Evolutionary conservation across 1,284 basidiomycete genomes (phyloP), one percentile per base, ranked within the genome.

Genomic region (Tylopilus orsonianus): DNA sequence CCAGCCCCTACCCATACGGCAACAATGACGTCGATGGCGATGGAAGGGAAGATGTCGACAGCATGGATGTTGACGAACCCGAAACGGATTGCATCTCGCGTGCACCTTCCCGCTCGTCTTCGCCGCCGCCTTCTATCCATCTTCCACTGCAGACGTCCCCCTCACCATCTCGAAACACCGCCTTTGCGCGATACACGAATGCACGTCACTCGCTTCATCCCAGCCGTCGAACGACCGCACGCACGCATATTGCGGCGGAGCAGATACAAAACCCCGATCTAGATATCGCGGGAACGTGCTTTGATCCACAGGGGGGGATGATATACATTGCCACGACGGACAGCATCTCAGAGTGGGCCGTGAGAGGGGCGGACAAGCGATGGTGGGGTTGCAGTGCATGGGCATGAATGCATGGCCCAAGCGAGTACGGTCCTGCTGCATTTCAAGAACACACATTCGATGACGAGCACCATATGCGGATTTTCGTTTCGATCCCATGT

Each of bases 221-320:
- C 30, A 42, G 51, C 41, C 62, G 61, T 19, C 56, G 62, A 30
- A 53, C 52, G 32, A 46, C 38, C 35, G 8, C 50, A 7, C 60
- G 53, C 19, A 36, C 52, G 27, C 50, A 53, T 20, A 14, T 29
- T 30, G 49, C 37, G 23, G 50, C 42, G 18, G 62, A 61, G 22
- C 55, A 47, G 20, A 18, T 19, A 24, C 50, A 51, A 8, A 54
- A 62, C 23, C 40, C 72, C 13, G 80, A 85, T 56, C 61, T 81
- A 41, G 83, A 90, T 60, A 69, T 90, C 40, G 85, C 85, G 0
- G 87, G 87, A 8, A 71, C 80, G 41, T 87, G 86, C 56, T 90
- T 90, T 58, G 87, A 90, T 65, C 85, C 86, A 13, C 71, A 64
- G 23, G 87, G 87, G 4, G 72, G 75, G 54, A 75, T 71, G 58